A percentile compares a stretch with the other conserved stretches of the same genome.
phyloP scores from a whole-genome alignment of 75 land plant genomes.

The Sequoiadendron giganteum region DNA sequence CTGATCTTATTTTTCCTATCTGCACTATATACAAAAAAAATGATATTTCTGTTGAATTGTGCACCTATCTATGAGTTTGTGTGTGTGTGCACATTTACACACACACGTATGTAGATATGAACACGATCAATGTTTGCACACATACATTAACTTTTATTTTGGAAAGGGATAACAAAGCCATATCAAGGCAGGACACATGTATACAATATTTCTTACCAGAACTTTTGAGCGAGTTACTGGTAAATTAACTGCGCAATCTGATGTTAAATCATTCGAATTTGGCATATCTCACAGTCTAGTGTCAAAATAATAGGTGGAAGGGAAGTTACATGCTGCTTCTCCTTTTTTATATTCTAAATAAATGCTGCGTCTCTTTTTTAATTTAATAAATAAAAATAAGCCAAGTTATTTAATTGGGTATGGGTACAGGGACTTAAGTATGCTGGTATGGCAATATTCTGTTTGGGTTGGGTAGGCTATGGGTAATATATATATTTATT shows the following conservation, averaged over 20 bases:
- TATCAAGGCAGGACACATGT: neutral
- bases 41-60: neutral
- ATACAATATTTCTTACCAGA: neutral
- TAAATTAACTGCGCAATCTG: neutral
- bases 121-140: neutral
- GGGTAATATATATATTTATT: no score
- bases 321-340: neutral
- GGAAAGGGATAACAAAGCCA: neutral
- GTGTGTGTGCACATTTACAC: neutral
- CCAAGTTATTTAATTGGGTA: no score
- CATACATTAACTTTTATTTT: neutral
- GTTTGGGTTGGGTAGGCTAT: no score
- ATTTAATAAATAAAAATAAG: neutral
- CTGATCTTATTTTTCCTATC: neutral
- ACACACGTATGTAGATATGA: neutral
- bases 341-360: neutral
- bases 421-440: no score
- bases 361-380: neutral
- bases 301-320: neutral
- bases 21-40: neutral
- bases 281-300: neutral
- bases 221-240: neutral
- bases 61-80: neutral
- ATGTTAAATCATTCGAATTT: neutral
- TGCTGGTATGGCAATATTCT: no score